Conservation (phyloP, 768 basidiomycete genomes). For the Kwoniella newhampshirensis region DNA sequence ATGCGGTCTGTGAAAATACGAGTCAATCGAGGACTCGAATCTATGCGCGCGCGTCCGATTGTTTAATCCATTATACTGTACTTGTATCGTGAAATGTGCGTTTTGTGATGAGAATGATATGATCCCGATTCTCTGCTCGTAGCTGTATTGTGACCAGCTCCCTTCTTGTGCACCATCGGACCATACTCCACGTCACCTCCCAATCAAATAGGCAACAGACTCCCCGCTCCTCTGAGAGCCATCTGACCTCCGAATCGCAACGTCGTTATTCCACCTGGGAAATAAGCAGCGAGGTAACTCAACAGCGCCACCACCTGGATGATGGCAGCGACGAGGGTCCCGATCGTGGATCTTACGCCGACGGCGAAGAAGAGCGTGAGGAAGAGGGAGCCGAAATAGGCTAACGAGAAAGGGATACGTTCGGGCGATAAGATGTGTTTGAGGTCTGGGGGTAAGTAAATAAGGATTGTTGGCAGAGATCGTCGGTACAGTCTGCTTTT, state of each 20-base stretch:
- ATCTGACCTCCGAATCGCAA: constrained; percentile 53
- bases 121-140: no score
- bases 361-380: constrained; percentile 90
- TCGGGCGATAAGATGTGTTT: constrained; percentile 78
- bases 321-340: constrained; percentile 76
- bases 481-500: no score
- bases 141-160: no score
- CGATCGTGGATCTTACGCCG: constrained; percentile 76
- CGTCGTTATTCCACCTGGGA: constrained; percentile 69
- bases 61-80: no score
- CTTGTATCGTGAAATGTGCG: no score
- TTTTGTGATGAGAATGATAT: no score
- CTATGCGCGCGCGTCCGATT: no score
- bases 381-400: constrained; percentile 79
- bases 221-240: constrained; percentile 76
- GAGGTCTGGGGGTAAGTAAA: constrained; percentile 59
- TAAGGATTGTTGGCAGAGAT: constrained; percentile 5
- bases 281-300: constrained; percentile 88
- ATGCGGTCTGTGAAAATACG: no score
- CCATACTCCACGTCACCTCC: no score
- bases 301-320: constrained; percentile 84
- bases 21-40: no score
- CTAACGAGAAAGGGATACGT: constrained; percentile 75
- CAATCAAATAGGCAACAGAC: constrained; percentile 70
- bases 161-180: no score